phyloP scores from a whole-genome alignment of 2,329 filamentous ascomycete genomes.

The Stachybotrys echinatus region DNA sequence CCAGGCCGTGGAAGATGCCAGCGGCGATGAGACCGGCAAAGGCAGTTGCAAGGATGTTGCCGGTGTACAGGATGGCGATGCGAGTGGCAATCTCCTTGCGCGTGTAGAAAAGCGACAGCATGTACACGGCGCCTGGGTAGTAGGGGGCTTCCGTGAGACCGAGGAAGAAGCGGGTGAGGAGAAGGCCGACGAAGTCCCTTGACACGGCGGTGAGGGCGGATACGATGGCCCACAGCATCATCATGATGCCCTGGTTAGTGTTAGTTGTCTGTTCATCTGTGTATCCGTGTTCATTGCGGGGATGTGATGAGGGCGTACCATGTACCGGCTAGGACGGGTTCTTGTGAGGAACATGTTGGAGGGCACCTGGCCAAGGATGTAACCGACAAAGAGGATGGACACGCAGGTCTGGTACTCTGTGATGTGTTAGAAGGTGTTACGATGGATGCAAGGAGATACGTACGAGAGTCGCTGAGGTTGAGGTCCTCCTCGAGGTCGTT shows the following conservation, averaged over 20 bases:
- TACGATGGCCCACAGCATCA: constrained; percentile 43
- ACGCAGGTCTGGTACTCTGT: constrained; percentile 24
- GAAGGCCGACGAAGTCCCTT: constrained; percentile 41
- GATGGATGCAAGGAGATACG: not conserved
- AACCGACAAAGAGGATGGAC: constrained; percentile 34
- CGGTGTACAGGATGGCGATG: constrained; percentile 39
- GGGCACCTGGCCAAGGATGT: constrained; percentile 36
- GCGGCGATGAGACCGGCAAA: constrained; percentile 41
- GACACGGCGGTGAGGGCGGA: constrained; percentile 40
- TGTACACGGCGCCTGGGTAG: constrained; percentile 27
- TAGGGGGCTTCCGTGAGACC: constrained; percentile 36
- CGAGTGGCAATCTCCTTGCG: constrained; percentile 39
- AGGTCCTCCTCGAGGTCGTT: constrained; percentile 24
- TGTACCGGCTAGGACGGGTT: constrained; percentile 34
- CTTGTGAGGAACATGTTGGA: constrained; percentile 40
- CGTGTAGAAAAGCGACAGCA: constrained; percentile 51
- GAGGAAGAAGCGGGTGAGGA: constrained; percentile 40
- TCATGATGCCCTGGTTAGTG: constrained; percentile 28
- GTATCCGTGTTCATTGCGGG: too few species aligned
- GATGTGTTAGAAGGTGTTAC: not conserved
- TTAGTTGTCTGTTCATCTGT: not conserved
- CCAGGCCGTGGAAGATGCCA: constrained; percentile 30
- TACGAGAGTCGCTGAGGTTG: constrained; percentile 13
- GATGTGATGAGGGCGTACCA: constrained; percentile 19
- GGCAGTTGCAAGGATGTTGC: constrained; percentile 27